phyloP scores from a whole-genome alignment of 257 asterid species.

The Marsdenia floribunda region DNA sequence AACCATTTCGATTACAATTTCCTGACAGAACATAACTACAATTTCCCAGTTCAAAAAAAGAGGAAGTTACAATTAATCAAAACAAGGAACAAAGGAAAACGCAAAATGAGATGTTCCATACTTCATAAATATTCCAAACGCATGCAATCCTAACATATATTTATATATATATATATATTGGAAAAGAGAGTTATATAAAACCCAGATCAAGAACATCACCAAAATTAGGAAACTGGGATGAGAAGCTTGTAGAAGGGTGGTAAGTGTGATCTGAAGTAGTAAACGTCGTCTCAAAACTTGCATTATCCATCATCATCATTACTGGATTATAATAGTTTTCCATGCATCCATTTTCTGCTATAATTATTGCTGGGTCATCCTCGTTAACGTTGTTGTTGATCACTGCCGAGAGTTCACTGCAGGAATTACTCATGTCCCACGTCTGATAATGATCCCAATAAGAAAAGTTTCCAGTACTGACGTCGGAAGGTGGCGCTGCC shows the following conservation, averaged over 20 bases:
- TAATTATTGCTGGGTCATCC: constrained; percentile 7
- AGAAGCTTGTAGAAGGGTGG: constrained; percentile 24
- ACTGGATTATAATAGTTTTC: constrained; percentile 16
- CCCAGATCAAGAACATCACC: constrained; percentile 55
- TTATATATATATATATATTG: constrained; percentile 6
- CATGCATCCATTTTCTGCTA: constrained; percentile 23
- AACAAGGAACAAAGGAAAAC: background rate
- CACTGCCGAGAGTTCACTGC: constrained; percentile 70
- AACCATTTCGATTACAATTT: background rate
- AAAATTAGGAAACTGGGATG: constrained; percentile 31
- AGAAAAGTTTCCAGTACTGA: constrained; percentile 15
- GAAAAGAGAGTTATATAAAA: constrained; percentile 27
- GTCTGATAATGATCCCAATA: constrained; percentile 34
- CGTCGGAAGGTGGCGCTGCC: too few relatives aligned
- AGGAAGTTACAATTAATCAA: background rate
- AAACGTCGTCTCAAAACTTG: constrained; percentile 15
- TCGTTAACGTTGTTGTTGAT: constrained; percentile 23
- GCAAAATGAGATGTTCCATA: background rate
- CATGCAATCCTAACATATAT: too few relatives aligned
- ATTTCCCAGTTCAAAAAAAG: background rate
- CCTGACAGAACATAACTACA: constrained; percentile 12
- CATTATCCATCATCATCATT: constrained; percentile 10
- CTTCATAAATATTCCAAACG: background rate
- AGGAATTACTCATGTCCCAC: constrained; percentile 42
- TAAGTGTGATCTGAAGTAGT: constrained; percentile 18